Evolutionary conservation across 2,329 filamentous ascomycete genomes (phyloP).

Genomic region (Dryadomyces quercus-mongolicae): DNA sequence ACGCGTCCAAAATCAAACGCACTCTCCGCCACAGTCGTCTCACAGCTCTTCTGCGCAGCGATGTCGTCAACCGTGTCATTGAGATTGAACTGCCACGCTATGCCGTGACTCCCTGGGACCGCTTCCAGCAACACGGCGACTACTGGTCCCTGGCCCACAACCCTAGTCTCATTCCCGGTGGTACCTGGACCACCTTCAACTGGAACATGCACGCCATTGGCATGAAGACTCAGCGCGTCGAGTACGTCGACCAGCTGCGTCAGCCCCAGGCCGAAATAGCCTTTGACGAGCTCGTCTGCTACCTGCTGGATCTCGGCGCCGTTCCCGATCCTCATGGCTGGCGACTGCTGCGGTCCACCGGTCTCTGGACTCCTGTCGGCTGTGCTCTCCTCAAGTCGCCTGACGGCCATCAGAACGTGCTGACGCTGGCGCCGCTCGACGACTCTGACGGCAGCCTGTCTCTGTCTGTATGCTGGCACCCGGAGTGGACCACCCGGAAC

Average conservation of each 20-base stretch:
- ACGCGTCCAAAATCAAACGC: constrained; percentile 46
- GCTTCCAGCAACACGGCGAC: constrained; percentile 35
- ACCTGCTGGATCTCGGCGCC: constrained; percentile 51
- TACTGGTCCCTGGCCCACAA: constrained; percentile 46
- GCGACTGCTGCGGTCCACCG: constrained; percentile 41
- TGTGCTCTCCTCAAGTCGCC: constrained; percentile 44
- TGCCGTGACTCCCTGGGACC: constrained; percentile 48
- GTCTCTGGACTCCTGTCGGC: constrained; percentile 48
- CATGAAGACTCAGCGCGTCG: constrained; percentile 47
- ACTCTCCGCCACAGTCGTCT: constrained; percentile 44
- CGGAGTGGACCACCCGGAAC: constrained; percentile 39
- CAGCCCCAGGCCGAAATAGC: constrained; percentile 39
- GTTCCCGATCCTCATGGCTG: constrained; percentile 47
- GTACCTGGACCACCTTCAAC: constrained; percentile 53
- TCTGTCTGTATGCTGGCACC: constrained; percentile 42
- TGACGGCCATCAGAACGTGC: constrained; percentile 32
- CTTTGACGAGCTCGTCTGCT: constrained; percentile 49
- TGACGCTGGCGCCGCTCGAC: constrained; percentile 42
- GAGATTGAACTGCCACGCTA: constrained; percentile 55
- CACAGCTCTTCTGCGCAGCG: constrained; percentile 47
- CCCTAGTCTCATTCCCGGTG: constrained; percentile 43
- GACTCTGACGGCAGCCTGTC: constrained; percentile 50
- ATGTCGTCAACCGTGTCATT: constrained; percentile 53
- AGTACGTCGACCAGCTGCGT: constrained; percentile 45
- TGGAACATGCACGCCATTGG: constrained; percentile 53